phyloP scores from a whole-genome alignment of 2,329 filamentous ascomycete species.

The Penicillium sp. region DNA sequence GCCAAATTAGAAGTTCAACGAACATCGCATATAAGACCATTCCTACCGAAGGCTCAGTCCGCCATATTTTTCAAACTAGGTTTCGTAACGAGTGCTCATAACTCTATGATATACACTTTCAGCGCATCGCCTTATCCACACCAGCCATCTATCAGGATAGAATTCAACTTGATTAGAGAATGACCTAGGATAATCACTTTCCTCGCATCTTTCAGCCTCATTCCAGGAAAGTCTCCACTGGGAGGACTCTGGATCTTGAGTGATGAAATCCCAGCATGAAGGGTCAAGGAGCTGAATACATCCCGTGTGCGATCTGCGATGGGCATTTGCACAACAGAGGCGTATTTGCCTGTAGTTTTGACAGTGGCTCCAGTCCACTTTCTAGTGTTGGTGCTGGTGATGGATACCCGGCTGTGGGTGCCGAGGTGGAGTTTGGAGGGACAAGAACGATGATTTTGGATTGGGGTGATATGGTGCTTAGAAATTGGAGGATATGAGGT shows the following conservation, averaged over 20 bases:
- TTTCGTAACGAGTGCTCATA: background rate
- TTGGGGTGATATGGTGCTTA: conserved; percentile 13
- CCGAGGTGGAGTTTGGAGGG: conserved; percentile 4
- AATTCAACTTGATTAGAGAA: background rate
- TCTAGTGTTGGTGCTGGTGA: background rate
- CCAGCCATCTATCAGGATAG: background rate
- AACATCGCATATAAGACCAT: too few species aligned
- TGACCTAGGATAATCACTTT: background rate
- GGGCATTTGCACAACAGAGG: conserved; percentile 6
- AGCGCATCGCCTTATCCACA: background rate
- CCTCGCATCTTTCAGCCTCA: conserved; percentile 1
- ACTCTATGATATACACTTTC: background rate
- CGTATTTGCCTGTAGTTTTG: background rate
- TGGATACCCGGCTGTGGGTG: background rate
- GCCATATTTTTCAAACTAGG: background rate
- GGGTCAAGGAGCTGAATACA: background rate
- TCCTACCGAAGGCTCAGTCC: background rate
- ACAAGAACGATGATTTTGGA: conserved; percentile 21
- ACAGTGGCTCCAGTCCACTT: background rate
- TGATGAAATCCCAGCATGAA: conserved; percentile 1
- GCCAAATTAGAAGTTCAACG: too few species aligned
- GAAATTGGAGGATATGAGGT: conserved; percentile 18
- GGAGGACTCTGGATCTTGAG: conserved; percentile 2
- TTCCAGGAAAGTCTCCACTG: background rate
- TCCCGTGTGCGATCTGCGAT: background rate